phyloP scores from a whole-genome alignment of 805 yeast genomes.

The Kodamaea sagamina region DNA sequence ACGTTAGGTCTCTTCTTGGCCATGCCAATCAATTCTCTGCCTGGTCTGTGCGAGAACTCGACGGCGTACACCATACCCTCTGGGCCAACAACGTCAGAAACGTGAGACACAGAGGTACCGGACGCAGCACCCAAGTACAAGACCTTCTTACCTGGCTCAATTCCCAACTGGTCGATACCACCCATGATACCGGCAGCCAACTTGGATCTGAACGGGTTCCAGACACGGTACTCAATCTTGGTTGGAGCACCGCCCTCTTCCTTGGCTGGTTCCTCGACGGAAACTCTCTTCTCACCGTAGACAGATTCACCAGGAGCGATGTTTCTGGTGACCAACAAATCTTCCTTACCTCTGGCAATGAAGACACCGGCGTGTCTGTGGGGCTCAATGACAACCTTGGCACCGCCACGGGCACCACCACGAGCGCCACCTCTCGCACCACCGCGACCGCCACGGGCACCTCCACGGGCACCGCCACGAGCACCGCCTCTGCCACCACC shows the following conservation, averaged over 20 bases:
- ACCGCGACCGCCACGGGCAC: conserved; percentile 52
- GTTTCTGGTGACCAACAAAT: conserved; percentile 94
- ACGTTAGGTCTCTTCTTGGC: conserved; percentile 99
- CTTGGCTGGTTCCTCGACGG: conserved; percentile 88
- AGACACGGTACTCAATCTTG: conserved; percentile 97
- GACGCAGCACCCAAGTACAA: conserved; percentile 98
- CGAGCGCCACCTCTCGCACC: conserved; percentile 68
- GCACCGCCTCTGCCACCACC: conserved; percentile 47
- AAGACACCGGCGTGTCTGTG: conserved; percentile 98
- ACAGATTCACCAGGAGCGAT: conserved; percentile 98
- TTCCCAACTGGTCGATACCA: conserved; percentile 96
- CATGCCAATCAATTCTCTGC: conserved; percentile 98
- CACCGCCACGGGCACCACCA: conserved; percentile 88
- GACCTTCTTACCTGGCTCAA: conserved; percentile 98
- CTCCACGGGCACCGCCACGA: conserved; percentile 36
- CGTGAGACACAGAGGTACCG: conserved; percentile 98
- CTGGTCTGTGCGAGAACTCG: conserved; percentile 99
- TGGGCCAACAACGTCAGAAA: conserved; percentile 97
- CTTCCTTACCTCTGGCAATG: conserved; percentile 99
- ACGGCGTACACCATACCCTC: conserved; percentile 99
- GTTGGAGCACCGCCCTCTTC: conserved; percentile 89
- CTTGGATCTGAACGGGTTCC: conserved; percentile 99
- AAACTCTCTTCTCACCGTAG: conserved; percentile 95
- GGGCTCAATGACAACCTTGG: conserved; percentile 96
- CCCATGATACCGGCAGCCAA: conserved; percentile 99